Base-by-base conservation (phyloP, 2,329 filamentous ascomycete species). In the Beauveria medogensis region DNA sequence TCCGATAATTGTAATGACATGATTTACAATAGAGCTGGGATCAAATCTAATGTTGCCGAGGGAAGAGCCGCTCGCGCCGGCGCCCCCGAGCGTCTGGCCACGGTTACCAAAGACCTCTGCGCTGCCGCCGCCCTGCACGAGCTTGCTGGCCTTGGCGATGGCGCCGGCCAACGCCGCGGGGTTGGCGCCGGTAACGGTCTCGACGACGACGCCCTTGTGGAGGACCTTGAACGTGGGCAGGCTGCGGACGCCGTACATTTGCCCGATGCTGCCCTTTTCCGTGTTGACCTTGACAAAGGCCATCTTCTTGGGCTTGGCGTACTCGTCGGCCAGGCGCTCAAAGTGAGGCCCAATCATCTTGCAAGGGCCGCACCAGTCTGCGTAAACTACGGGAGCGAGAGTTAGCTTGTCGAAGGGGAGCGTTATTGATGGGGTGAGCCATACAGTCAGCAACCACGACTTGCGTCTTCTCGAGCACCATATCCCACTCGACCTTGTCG, bases 151-250 rank as follows among this genome's bases (percentile, higher is more conserved):
- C 71, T 89, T 89, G 68, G 88, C 86, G 65, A 97, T 87, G 26
- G 90, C 90, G 60, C 85, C 82, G 41, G 86, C 88, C 48, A 99
- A 84, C 56, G 85, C 87, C 12, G 86, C 81, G 1, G 87, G 83
- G 76, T 96, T 90, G 40, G 92, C 92, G 67, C 94, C 94, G 69
- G 84, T 82, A 70, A 96, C 86, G 37, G 89, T 92, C 66, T 90
- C 83, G 70, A 90, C 82, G 68, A 88, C 84, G 65, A 82, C 79
- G 68, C 88, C 87, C 71, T 84, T 85, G 76, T 90, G 88, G 80
- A 91, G 92, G 74, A 97, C 86, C 72, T 97, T 84, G 77, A 99
- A 97, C 57, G 94, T 97, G 6, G 94, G 94, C 86, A 96, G 92
- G 65, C 91, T 91, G 69, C 86, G 85, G 71, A 97, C 87, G 68